Base-by-base conservation (phyloP, 805 yeast species). In the Saccharomycopsis malanga region DNA sequence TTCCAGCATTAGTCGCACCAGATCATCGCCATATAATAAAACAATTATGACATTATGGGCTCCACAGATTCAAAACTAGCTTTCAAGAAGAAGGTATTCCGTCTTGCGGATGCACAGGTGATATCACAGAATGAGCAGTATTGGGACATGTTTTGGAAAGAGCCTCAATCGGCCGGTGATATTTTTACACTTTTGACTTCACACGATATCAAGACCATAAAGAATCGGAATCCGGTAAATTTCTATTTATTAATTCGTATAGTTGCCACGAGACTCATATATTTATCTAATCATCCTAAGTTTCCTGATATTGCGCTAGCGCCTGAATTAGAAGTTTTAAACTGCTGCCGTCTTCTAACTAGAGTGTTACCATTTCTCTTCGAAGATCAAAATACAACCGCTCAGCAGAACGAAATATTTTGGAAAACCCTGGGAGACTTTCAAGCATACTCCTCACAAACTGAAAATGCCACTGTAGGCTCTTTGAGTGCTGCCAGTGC, bases 31-130 rank as follows among this genome's bases (percentile, higher is more conserved):
- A n/a, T n/a, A n/a, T n/a, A n/a, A n/a, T n/a, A n/a, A n/a, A n/a
- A n/a, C n/a, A n/a, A n/a, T n/a, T n/a, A n/a, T n/a, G n/a, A n/a
- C 17, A 32, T 6, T n/a, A 87, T 87, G 95, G 88, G 83, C 36
- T 74, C 81, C 27, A 68, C 81, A n/a, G 91, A 84, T 48, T 84
- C 89, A 21, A 81, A 73, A 57, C 65, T 76, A 34, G 67, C 69
- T 45, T 74, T 77, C 61, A 79, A 76, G 59, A 73, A 73, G 57
- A 86, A 79, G 57, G 74, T 84, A 52, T 72, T 73, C 57, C 68
- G 70, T 53, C 71, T 86, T 23, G 74, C 77, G 3, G 79, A 74
- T 39, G 68, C 72, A 23, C 55, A 49, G 14, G 61, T 60, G 15
- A 58, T 68, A 14, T 56, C 70, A 3, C 53, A 58, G 2, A 62